Evolutionary conservation across 192 early-diverging fungal species (phyloP).

Genomic region (Coemansia sp.): DNA sequence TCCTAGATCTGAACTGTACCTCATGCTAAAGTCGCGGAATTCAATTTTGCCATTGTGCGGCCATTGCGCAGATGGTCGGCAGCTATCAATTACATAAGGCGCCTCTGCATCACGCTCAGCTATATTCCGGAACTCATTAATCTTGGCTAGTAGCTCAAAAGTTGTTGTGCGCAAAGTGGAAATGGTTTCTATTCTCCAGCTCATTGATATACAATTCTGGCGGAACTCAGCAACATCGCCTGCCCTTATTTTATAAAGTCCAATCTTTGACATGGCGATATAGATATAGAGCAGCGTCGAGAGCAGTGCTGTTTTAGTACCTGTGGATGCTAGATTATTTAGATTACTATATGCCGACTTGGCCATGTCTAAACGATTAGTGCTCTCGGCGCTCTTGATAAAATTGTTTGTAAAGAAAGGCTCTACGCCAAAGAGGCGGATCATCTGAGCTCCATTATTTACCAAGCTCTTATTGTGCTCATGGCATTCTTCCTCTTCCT

Average conservation of each 20-base stretch:
- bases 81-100: constrained; percentile 4
- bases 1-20: constrained; percentile 16
- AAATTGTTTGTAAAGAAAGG: constrained; percentile 59
- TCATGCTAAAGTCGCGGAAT: constrained; percentile 32
- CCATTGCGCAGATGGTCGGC: constrained; percentile 18
- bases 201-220: background rate
- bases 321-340: background rate
- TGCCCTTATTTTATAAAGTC: background rate
- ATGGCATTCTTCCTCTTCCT: background rate
- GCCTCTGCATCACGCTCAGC: constrained; percentile 13
- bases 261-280: background rate
- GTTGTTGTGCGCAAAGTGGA: background rate
- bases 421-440: constrained; percentile 63
- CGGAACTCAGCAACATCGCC: background rate
- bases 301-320: background rate
- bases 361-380: constrained; percentile 29
- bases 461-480: background rate
- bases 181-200: too few relatives aligned
- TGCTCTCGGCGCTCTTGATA: constrained; percentile 59
- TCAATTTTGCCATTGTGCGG: constrained; percentile 28
- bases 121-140: background rate
- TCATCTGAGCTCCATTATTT: constrained; percentile 33
- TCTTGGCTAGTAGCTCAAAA: background rate
- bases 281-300: background rate
- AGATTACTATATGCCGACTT: background rate